Percentiles rank a stretch among this genome's conserved stretches.
These are phyloP conservation scores for Rubia tinctorum DNA, from an alignment of 305 asterid genomes.

Conservation along the genomic window DNA sequence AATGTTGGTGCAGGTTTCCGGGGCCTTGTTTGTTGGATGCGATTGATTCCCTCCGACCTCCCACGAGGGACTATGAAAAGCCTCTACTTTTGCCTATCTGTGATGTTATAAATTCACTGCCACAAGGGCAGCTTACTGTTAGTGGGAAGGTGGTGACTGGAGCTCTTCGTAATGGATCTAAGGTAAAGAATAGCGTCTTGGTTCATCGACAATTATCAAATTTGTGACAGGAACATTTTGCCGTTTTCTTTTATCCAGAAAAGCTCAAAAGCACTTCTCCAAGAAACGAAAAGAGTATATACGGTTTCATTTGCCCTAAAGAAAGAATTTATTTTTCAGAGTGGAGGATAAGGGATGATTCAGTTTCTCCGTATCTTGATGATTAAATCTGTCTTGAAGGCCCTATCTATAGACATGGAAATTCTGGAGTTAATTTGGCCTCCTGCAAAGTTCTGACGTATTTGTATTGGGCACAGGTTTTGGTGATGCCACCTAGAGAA, in stretches of 20 bases:
- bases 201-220: background rate
- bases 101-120: slow-evolving; percentile 72
- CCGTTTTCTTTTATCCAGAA: background rate
- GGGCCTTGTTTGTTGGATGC: slow-evolving; percentile 60
- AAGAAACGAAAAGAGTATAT: background rate
- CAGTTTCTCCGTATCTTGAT: background rate
- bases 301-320: background rate
- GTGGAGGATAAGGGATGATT: background rate
- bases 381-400: background rate
- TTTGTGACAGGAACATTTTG: background rate
- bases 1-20: slow-evolving; percentile 55
- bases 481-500: slow-evolving; percentile 80
- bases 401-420: background rate
- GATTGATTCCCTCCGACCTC: slow-evolving; percentile 87
- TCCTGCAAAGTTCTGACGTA: slow-evolving; percentile 3
- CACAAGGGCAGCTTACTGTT: slow-evolving; percentile 75
- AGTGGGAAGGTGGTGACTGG: slow-evolving; percentile 94
- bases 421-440: background rate
- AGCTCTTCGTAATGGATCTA: slow-evolving; percentile 71
- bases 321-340: background rate
- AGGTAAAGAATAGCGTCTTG: slow-evolving; percentile 38
- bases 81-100: slow-evolving; percentile 81
- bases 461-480: slow-evolving; percentile 43
- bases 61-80: slow-evolving; percentile 71
- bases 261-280: background rate